Percentiles rank a stretch among this genome's conserved stretches.
Evolutionary conservation across 1,284 basidiomycete species (phyloP).

Genomic region (Pholiota adiposa): DNA sequence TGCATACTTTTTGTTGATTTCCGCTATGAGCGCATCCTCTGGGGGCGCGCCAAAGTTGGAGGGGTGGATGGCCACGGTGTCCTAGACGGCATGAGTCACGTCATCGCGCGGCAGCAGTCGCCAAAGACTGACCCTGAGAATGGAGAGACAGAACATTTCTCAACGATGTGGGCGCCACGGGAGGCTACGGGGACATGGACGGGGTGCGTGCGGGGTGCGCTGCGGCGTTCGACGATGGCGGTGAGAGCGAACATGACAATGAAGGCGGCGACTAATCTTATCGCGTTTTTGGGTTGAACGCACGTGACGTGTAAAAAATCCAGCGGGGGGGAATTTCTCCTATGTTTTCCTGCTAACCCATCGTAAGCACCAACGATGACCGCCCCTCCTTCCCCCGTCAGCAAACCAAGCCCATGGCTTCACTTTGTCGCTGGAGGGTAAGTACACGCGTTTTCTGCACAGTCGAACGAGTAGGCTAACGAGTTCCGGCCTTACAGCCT

Average conservation of each 20-base stretch:
- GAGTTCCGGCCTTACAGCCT: constrained; percentile 53
- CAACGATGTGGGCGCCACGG: background rate
- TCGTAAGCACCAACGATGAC: constrained; percentile 19
- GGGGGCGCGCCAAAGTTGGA: constrained; percentile 73
- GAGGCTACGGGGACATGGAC: constrained; percentile 15
- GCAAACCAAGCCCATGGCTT: constrained; percentile 83
- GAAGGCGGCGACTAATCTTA: background rate
- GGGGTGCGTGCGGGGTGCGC: background rate
- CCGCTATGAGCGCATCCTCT: constrained; percentile 75
- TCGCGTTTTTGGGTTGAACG: background rate
- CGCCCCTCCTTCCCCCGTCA: constrained; percentile 36
- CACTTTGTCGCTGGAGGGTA: constrained; percentile 89
- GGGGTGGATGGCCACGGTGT: constrained; percentile 82
- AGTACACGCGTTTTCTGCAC: constrained; percentile 34
- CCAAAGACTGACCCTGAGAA: constrained; percentile 50
- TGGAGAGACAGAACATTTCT: constrained; percentile 63
- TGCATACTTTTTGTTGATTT: constrained; percentile 92
- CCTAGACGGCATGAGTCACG: constrained; percentile 31
- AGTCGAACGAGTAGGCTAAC: constrained; percentile 7
- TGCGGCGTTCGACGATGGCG: background rate
- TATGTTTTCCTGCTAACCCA: background rate
- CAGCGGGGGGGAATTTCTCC: too few species aligned
- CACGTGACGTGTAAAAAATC: constrained; percentile 16
- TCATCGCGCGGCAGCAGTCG: background rate
- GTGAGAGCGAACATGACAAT: background rate